phyloP scores from a whole-genome alignment of 805 yeast species.

The Starmerella powellii region DNA sequence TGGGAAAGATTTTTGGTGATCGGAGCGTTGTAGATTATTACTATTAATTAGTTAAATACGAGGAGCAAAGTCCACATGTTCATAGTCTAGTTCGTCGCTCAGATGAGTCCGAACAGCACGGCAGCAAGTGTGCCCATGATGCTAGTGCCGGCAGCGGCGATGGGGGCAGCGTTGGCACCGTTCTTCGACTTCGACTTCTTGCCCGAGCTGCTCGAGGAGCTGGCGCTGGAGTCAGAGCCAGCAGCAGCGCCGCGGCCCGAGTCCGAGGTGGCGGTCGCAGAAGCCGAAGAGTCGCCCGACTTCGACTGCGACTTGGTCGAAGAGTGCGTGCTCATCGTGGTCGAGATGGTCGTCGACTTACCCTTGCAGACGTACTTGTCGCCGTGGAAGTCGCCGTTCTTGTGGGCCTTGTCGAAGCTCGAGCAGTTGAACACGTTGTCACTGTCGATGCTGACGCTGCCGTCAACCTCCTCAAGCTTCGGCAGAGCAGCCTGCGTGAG shows the following conservation, averaged over 20 bases:
- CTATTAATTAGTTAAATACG: conserved; percentile 1
- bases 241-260: conserved; percentile 11
- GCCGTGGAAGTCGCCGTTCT: conserved; percentile 80
- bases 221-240: conserved; percentile 9
- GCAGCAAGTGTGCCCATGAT: conserved; percentile 16
- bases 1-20: too few species aligned
- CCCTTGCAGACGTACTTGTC: conserved; percentile 49
- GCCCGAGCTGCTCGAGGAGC: conserved; percentile 6
- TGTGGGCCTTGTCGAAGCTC: conserved; percentile 57
- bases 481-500: conserved; percentile 70
- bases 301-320: conserved; percentile 13
- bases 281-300: conserved; percentile 6
- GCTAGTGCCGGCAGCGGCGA: conserved; percentile 17
- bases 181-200: conserved; percentile 15
- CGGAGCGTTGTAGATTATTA: neutral
- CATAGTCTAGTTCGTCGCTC: neutral
- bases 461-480: conserved; percentile 64
- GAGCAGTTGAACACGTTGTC: conserved; percentile 59
- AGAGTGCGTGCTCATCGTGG: conserved; percentile 15
- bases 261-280: conserved; percentile 9
- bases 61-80: neutral
- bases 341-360: conserved; percentile 24
- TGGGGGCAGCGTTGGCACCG: conserved; percentile 13
- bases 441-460: conserved; percentile 81
- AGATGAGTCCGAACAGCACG: conserved; percentile 18